These are phyloP conservation scores for Purshia tridentata DNA, from an alignment of 306 rosid species.

Conservation along the genomic window DNA sequence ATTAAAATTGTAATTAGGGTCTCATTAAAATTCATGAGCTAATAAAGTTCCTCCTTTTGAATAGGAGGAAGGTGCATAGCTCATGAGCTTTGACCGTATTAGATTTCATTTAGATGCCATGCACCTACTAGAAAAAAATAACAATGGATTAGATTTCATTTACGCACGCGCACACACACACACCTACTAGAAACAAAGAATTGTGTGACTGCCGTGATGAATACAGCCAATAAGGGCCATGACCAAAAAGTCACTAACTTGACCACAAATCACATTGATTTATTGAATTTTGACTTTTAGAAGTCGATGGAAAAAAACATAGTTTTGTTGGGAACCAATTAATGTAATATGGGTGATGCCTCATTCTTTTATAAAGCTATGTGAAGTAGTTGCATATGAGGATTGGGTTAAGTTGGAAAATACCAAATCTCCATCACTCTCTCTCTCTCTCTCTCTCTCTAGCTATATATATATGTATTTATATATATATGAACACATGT, in stretches of 20 bases:
- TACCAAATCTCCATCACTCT: slow-evolving; percentile 19
- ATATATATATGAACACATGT: neutral
- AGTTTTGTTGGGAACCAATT: slow-evolving; percentile 25
- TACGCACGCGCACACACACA: too few species aligned
- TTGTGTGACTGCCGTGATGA: too few species aligned
- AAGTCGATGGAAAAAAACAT: too few species aligned
- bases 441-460: neutral
- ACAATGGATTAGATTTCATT: too few species aligned
- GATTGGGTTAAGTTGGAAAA: slow-evolving; percentile 7
- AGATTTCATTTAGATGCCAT: too few species aligned
- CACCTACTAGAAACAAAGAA: too few species aligned
- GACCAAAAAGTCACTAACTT: slow-evolving; percentile 19
- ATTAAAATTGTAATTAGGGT: too few species aligned
- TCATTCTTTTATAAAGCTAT: neutral
- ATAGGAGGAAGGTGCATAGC: neutral
- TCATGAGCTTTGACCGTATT: neutral
- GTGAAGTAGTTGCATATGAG: neutral
- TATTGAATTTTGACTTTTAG: slow-evolving; percentile 32
- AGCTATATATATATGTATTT: too few species aligned
- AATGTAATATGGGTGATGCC: neutral
- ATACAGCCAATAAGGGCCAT: neutral
- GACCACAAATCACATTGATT: slow-evolving; percentile 34
- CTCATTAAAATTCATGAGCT: too few species aligned
- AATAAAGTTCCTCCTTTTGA: neutral
- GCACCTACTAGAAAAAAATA: too few species aligned